phyloP scores from a whole-genome alignment of 164 flowering plant genomes.

The Magnolia officinalis region DNA sequence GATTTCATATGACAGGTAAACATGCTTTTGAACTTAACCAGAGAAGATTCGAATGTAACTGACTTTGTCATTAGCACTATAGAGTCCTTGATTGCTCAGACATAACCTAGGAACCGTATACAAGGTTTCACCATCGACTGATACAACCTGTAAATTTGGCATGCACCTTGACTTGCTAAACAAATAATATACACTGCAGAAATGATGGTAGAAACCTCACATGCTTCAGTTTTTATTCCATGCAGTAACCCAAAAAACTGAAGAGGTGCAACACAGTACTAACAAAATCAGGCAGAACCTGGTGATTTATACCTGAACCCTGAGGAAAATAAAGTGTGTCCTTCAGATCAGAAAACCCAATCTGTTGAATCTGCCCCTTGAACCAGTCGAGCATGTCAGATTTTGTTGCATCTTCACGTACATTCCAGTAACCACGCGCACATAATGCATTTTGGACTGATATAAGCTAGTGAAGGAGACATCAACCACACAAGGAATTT shows the following conservation, averaged over 20 bases:
- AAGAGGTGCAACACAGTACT: not conserved
- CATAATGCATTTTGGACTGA: slow-evolving; percentile 50
- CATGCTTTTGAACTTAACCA: too few species aligned
- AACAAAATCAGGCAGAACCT: not conserved
- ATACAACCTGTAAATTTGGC: too few species aligned
- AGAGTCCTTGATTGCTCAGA: not conserved
- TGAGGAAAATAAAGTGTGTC: slow-evolving; percentile 68
- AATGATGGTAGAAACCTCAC: not conserved
- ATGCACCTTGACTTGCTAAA: too few species aligned
- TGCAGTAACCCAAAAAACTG: not conserved
- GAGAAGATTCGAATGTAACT: not conserved
- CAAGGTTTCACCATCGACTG: too few species aligned
- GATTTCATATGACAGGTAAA: too few species aligned
- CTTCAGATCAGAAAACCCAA: slow-evolving; percentile 59
- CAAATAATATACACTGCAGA: not conserved
- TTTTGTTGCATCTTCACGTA: slow-evolving; percentile 48
- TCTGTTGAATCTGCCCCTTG: slow-evolving; percentile 36
- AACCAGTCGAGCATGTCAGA: slow-evolving; percentile 51
- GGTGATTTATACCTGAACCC: slow-evolving; percentile 38
- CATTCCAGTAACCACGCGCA: slow-evolving; percentile 84
- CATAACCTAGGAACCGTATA: not conserved
- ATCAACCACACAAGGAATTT: not conserved
- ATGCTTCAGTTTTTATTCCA: not conserved
- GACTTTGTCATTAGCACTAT: not conserved
- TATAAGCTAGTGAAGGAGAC: slow-evolving; percentile 39